These are phyloP conservation scores for Cyclotella atomus DNA, from an alignment of 108 stramenopile species.

Conservation along the genomic window DNA sequence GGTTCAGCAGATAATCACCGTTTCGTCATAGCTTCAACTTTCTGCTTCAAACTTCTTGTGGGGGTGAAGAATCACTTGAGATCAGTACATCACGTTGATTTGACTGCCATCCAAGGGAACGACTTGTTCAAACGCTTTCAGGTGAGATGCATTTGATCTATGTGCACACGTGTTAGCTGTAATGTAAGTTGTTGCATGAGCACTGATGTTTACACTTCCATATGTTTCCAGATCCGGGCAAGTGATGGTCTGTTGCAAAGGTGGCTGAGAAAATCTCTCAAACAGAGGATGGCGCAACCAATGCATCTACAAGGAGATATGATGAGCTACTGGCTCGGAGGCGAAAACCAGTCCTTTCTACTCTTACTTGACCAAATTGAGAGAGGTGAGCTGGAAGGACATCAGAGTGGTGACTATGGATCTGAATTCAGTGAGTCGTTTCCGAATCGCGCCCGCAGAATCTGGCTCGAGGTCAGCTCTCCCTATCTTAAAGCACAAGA, in stretches of 20 bases:
- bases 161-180: too few relatives aligned
- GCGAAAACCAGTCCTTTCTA: constrained; percentile 72
- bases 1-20: constrained; percentile 63
- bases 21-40: constrained; percentile 62
- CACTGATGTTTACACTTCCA: neutral
- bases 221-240: constrained; percentile 52
- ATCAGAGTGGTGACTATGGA: constrained; percentile 42
- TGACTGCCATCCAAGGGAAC: constrained; percentile 63
- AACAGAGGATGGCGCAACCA: constrained; percentile 27
- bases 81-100: constrained; percentile 62
- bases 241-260: constrained; percentile 77
- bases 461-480: constrained; percentile 61
- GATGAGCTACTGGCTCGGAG: constrained; percentile 71
- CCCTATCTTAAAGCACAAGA: constrained; percentile 54
- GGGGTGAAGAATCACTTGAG: constrained; percentile 73
- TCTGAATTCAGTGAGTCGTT: constrained; percentile 61
- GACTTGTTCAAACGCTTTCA: constrained; percentile 73
- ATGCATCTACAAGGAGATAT: constrained; percentile 77
- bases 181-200: neutral
- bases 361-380: constrained; percentile 59
- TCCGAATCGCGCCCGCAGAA: constrained; percentile 35
- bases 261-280: constrained; percentile 46
- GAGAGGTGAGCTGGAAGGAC: constrained; percentile 18
- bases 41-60: constrained; percentile 65
- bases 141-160: too few relatives aligned